Evolutionary conservation across 2,329 filamentous ascomycete species (phyloP).

Genomic region (Fusarium sarcochroum): DNA sequence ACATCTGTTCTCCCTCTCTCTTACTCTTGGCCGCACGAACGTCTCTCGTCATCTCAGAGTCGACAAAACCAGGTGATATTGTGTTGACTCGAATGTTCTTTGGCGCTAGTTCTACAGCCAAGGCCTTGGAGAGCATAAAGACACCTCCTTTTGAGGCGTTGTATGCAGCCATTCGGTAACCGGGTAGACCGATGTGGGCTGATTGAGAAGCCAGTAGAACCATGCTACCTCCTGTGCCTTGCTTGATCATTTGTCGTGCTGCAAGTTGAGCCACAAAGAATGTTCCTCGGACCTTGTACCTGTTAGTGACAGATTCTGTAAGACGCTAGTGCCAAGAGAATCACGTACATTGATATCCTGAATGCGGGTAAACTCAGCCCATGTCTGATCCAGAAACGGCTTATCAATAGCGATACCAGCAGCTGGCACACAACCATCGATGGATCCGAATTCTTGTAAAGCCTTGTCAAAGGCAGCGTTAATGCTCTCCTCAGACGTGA

Average conservation of each 20-base stretch:
- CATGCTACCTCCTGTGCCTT: conserved; percentile 56
- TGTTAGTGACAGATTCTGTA: not conserved
- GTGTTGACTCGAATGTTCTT: conserved; percentile 56
- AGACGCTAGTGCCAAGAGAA: not conserved
- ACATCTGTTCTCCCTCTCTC: conserved; percentile 55
- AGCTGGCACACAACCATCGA: conserved; percentile 53
- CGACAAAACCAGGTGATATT: conserved; percentile 56
- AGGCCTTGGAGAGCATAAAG: conserved; percentile 56
- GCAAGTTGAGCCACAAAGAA: conserved; percentile 59
- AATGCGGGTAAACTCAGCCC: conserved; percentile 58
- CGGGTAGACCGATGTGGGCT: conserved; percentile 41
- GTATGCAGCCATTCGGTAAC: conserved; percentile 55
- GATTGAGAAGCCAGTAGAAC: conserved; percentile 50
- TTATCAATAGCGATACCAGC: conserved; percentile 60
- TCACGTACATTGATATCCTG: conserved; percentile 58
- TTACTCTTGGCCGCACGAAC: conserved; percentile 52
- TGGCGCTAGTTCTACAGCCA: conserved; percentile 56
- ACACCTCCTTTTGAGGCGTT: conserved; percentile 60
- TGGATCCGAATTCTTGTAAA: conserved; percentile 44
- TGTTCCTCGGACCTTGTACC: conserved; percentile 55
- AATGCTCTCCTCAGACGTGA: conserved; percentile 51
- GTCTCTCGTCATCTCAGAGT: conserved; percentile 54
- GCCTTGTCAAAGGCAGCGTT: conserved; percentile 44
- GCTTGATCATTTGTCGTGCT: conserved; percentile 57
- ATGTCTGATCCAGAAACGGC: conserved; percentile 60